Conservation (phyloP, 441 rosid genomes). For the Adansonia rubrostipa region DNA sequence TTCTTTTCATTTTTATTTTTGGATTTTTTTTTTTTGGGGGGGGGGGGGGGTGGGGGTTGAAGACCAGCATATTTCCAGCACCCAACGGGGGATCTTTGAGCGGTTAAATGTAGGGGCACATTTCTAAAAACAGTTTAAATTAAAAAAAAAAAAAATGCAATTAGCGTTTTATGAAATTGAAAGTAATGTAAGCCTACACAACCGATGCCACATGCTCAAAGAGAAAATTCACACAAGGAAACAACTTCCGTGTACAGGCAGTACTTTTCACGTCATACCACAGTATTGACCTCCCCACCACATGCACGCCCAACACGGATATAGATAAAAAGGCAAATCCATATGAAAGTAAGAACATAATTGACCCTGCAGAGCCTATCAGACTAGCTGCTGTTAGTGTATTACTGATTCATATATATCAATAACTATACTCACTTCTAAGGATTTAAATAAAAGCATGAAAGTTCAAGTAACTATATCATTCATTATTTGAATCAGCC, state of each 20-base stretch:
- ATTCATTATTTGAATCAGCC: constrained; percentile 6
- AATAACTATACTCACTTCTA: neutral
- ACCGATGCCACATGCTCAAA: neutral
- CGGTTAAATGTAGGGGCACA: neutral
- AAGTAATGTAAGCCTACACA: neutral
- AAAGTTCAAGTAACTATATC: constrained; percentile 15
- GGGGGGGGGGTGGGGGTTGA: neutral
- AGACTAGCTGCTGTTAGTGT: constrained; percentile 8
- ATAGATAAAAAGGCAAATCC: neutral
- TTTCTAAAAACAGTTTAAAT: neutral
- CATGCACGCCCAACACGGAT: neutral
- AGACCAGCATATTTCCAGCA: neutral
- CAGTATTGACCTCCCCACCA: neutral
- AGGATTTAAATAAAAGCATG: neutral
- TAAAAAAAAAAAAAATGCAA: too few relatives aligned
- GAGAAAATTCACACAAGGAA: neutral
- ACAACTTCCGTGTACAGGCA: neutral
- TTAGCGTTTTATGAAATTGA: neutral
- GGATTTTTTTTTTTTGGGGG: neutral
- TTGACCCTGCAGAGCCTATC: neutral
- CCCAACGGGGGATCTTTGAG: neutral
- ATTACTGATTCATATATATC: neutral
- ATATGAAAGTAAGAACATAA: constrained; percentile 8
- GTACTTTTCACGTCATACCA: neutral
- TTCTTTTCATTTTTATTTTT: neutral